Evolutionary conservation across 2,329 filamentous ascomycete species (phyloP).

Genomic region (Allantophomopsis lycopodina): DNA sequence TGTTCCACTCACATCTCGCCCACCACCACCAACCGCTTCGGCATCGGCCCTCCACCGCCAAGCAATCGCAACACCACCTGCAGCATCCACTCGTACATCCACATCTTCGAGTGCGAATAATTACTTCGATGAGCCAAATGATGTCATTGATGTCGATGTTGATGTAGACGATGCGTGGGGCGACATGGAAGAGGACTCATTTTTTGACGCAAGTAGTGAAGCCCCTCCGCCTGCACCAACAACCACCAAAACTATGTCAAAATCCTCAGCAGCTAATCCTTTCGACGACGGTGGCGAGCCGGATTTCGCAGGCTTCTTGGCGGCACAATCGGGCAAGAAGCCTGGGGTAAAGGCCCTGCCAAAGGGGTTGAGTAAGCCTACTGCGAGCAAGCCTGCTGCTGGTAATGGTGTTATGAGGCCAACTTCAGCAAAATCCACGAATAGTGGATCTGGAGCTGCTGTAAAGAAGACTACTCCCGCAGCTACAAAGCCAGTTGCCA

Average conservation of each 20-base stretch:
- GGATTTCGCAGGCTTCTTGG: slow-evolving; percentile 91
- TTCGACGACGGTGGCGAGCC: slow-evolving; percentile 82
- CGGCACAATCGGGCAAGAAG: slow-evolving; percentile 69
- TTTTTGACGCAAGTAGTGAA: slow-evolving; percentile 22
- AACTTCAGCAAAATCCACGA: slow-evolving; percentile 22
- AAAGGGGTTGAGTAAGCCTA: slow-evolving; percentile 64
- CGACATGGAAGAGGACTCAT: slow-evolving; percentile 37
- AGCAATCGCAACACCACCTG: slow-evolving; percentile 37
- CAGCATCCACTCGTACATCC: slow-evolving; percentile 28
- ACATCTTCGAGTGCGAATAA: slow-evolving; percentile 31
- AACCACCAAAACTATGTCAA: slow-evolving; percentile 2
- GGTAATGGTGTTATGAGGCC: slow-evolving; percentile 14
- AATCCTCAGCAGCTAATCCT: slow-evolving; percentile 27
- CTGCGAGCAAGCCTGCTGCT: slow-evolving; percentile 24
- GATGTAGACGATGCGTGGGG: slow-evolving; percentile 67
- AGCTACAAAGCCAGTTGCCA: slow-evolving; percentile 21
- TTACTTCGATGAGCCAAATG: slow-evolving; percentile 38
- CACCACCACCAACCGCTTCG: slow-evolving; percentile 28
- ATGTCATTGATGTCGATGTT: slow-evolving; percentile 30
- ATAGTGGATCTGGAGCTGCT: slow-evolving; percentile 12
- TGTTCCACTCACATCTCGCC: slow-evolving; percentile 16
- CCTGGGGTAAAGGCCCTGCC: slow-evolving; percentile 50
- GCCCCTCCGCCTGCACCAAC: slow-evolving; percentile 8
- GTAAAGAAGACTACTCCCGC: slow-evolving; percentile 14
- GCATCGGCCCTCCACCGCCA: slow-evolving; percentile 47